Conservation (phyloP, 2,329 filamentous ascomycete genomes). For the Colletotrichum paranaense region DNA sequence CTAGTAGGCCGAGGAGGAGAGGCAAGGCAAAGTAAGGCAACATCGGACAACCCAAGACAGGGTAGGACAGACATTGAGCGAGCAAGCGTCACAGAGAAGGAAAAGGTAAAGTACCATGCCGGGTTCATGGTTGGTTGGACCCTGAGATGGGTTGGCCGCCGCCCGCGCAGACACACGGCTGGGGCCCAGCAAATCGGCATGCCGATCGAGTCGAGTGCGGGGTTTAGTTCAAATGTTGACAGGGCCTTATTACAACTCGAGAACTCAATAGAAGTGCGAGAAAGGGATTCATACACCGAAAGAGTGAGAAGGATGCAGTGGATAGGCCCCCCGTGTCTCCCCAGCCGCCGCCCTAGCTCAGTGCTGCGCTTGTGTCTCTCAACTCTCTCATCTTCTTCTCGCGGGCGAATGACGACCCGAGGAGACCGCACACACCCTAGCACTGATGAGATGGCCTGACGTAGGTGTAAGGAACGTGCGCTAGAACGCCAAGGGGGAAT, state of each 20-base stretch:
- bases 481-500: slow-evolving; percentile 5
- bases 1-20: background rate
- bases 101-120: background rate
- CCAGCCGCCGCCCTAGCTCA: background rate
- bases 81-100: background rate
- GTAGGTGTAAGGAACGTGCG: slow-evolving; percentile 24
- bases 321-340: background rate
- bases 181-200: slow-evolving; percentile 22
- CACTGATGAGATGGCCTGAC: slow-evolving; percentile 15
- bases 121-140: slow-evolving; percentile 33
- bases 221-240: slow-evolving; percentile 27
- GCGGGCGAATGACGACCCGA: slow-evolving; percentile 20
- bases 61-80: background rate
- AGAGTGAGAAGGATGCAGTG: background rate
- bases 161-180: background rate
- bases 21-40: background rate
- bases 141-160: slow-evolving; percentile 28
- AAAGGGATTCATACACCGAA: background rate
- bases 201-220: slow-evolving; percentile 30
- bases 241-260: slow-evolving; percentile 33
- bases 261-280: slow-evolving; percentile 5
- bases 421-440: slow-evolving; percentile 6
- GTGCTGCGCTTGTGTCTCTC: background rate
- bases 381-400: background rate
- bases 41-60: background rate